Evolutionary conservation across 192 early-diverging fungal species (phyloP).

Genomic region (Backusella tarrabulga): DNA sequence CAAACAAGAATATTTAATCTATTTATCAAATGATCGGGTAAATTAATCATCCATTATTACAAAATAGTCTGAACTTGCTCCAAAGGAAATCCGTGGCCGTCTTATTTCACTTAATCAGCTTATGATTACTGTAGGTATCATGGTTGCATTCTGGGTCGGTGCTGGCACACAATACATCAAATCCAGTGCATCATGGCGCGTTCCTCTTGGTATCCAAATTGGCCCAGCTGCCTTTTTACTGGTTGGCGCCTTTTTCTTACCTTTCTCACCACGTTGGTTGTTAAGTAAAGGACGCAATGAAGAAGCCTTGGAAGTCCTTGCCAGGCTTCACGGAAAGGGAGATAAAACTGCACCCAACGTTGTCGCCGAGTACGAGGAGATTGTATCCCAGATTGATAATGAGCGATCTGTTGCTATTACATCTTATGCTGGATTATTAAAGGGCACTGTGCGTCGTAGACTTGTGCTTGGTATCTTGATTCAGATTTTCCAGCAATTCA

Average conservation of each 20-base stretch:
- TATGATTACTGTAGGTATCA: conserved; percentile 85
- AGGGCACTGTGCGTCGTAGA: conserved; percentile 45
- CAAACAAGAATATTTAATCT: neutral
- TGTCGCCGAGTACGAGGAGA: conserved; percentile 66
- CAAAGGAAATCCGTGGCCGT: conserved; percentile 81
- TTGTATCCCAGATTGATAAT: conserved; percentile 59
- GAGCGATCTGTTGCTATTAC: conserved; percentile 60
- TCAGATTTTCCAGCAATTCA: conserved; percentile 81
- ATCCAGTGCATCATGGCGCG: conserved; percentile 65
- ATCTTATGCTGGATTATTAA: conserved; percentile 59
- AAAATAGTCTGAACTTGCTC: conserved; percentile 67
- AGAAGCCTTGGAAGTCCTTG: conserved; percentile 69
- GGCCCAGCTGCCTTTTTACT: conserved; percentile 72
- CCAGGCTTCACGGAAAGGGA: conserved; percentile 64
- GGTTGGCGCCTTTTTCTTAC: conserved; percentile 71
- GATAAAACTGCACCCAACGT: conserved; percentile 54
- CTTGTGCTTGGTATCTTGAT: conserved; percentile 65
- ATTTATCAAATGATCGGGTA: neutral
- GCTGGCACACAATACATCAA: conserved; percentile 35
- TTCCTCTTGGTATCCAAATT: conserved; percentile 83
- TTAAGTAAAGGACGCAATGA: conserved; percentile 61
- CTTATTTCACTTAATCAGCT: conserved; percentile 86
- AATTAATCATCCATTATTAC: neutral
- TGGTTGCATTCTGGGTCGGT: conserved; percentile 54
- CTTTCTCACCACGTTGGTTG: conserved; percentile 87